phyloP scores from a whole-genome alignment of 78 protist genomes.

The Isochrysis galbana region DNA sequence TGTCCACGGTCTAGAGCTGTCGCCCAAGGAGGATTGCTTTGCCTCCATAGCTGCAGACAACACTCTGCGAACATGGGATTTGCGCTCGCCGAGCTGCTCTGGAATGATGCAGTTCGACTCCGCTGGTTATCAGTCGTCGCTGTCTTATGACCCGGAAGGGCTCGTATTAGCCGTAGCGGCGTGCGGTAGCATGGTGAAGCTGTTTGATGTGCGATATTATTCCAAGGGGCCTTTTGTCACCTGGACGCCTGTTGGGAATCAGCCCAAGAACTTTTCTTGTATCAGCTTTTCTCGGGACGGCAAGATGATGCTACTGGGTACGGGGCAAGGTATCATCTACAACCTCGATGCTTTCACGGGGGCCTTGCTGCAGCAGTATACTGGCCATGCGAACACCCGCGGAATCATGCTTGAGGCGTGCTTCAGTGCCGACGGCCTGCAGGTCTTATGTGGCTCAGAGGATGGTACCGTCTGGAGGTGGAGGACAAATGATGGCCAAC shows the following conservation, averaged over 20 bases:
- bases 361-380: not conserved
- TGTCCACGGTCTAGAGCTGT: not conserved
- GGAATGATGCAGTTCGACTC: not conserved
- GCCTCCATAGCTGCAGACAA: not conserved
- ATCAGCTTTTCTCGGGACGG: not conserved
- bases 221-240: not conserved
- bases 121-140: not conserved
- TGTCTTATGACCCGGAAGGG: conserved; percentile 3
- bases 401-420: not conserved
- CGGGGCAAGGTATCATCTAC: not conserved
- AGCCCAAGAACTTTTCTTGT: not conserved
- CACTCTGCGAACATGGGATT: conserved; percentile 36
- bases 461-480: not conserved
- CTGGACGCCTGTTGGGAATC: not conserved
- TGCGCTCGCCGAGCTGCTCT: not conserved
- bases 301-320: not conserved
- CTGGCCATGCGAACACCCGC: not conserved
- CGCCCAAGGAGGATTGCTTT: conserved; percentile 9
- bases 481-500: not conserved
- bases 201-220: not conserved
- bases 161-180: not conserved
- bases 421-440: not conserved
- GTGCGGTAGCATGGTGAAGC: not conserved
- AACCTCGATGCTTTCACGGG: not conserved
- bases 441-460: not conserved